Evolutionary conservation across 192 early-diverging fungal species (phyloP).

Genomic region (Coemansia sp.): DNA sequence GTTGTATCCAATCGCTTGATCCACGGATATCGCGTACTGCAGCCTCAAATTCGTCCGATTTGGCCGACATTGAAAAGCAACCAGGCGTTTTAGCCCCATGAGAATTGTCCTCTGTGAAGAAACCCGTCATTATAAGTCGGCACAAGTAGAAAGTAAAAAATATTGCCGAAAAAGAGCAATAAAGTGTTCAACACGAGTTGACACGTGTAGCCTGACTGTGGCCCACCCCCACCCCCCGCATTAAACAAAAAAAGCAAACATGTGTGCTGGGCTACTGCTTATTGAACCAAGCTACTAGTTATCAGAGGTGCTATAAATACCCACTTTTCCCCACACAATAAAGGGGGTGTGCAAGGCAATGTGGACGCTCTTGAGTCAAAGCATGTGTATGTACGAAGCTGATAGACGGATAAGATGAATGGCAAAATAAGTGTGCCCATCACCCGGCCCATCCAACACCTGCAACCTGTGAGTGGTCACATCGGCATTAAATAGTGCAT

Average conservation of each 20-base stretch:
- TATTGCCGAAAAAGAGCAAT: not conserved
- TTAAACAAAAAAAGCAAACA: not conserved
- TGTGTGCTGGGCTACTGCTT: not conserved
- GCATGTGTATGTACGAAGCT: not conserved
- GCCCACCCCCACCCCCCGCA: not conserved
- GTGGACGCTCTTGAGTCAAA: not conserved
- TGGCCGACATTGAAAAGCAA: not conserved
- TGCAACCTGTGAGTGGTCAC: not conserved
- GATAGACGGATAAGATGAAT: not conserved
- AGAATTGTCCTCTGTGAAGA: not conserved
- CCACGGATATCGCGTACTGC: slow-evolving; percentile 17
- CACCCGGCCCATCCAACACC: slow-evolving; percentile 4
- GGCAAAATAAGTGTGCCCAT: not conserved
- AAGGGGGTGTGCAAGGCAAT: not conserved
- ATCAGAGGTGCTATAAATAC: not conserved
- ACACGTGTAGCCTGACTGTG: not conserved
- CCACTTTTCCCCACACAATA: not conserved
- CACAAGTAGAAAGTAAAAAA: slow-evolving; percentile 1
- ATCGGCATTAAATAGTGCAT: not conserved
- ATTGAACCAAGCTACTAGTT: not conserved
- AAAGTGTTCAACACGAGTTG: not conserved
- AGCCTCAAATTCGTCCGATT: slow-evolving; percentile 11
- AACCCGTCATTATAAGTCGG: not conserved
- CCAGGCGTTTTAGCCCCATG: not conserved
- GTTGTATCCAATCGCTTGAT: slow-evolving; percentile 23